Evolutionary conservation across 208 protist genomes (phyloP), one percentile per base, ranked within the genome.

Genomic region (Trypanosoma caninum): DNA sequence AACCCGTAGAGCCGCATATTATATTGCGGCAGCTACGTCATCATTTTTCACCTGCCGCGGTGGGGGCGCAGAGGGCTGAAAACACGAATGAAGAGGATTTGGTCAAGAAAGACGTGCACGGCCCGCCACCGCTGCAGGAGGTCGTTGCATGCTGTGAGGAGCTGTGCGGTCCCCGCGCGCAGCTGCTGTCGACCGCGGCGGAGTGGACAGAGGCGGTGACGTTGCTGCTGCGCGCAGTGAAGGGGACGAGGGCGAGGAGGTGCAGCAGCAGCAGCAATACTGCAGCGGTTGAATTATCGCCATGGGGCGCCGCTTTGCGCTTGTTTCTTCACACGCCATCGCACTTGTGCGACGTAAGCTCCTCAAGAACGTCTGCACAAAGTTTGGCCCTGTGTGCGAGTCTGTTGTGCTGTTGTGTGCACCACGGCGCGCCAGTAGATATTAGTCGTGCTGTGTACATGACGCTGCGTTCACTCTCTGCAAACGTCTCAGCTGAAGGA

Each of bases 361-460:
- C 10, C 0, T 18, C 30, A 22, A 37, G 42, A 30, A n/a, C 27
- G 31, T 44, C 2, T 18, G 31, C 8, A 7, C 41, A 60, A 8
- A n/a, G 41, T 16, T 16, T 55, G 9, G 42, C 5, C 13, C 42
- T 40, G 10, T 64, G 57, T 58, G 57, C 35, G 27, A 20, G 20
- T 28, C 50, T 71, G 9, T 28, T 71, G 10, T 48, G 50, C 47
- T 71, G 57, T 52, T 62, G 54, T 52, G 18, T 65, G 20, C 47
- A 30, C 14, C 48, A 54, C 54, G 30, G 41, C n/a, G 65, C 65
- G 18, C 65, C 65, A 42, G 10, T 53, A 25, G 8, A 60, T 45
- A 57, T 71, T 2, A 23, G 16, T 38, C 54, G 57, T 38, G 65
- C 48, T 8, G 55, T 55, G 22, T 70, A 63, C 35, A 25, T 41